Evolutionary conservation across 2,329 filamentous ascomycete species (phyloP).

Genomic region (Lojkania enalia): DNA sequence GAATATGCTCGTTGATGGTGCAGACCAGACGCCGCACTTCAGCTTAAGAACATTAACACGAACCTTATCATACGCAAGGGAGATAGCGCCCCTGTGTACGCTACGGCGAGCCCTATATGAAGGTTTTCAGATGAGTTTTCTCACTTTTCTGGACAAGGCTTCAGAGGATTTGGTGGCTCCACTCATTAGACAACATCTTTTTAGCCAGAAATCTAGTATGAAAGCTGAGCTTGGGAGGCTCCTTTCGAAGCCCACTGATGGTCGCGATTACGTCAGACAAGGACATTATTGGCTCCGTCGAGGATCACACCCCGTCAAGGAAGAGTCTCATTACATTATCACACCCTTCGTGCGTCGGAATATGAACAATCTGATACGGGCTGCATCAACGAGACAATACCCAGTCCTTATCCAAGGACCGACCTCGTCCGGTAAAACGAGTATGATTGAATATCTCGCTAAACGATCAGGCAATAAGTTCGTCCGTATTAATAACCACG

Average conservation of each 20-base stretch:
- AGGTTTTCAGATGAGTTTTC: slow-evolving; percentile 96
- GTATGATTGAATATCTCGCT: slow-evolving; percentile 99
- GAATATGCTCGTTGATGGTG: slow-evolving; percentile 88
- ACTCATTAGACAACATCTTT: slow-evolving; percentile 77
- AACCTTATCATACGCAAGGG: slow-evolving; percentile 82
- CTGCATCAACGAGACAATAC: slow-evolving; percentile 87
- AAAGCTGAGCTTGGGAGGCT: slow-evolving; percentile 76
- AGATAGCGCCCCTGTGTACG: slow-evolving; percentile 82
- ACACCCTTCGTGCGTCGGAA: slow-evolving; percentile 95
- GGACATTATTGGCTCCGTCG: slow-evolving; percentile 89
- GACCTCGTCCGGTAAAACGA: slow-evolving; percentile 96
- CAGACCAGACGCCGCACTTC: slow-evolving; percentile 95
- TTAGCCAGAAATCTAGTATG: slow-evolving; percentile 69
- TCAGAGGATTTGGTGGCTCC: slow-evolving; percentile 81
- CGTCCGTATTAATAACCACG: slow-evolving; percentile 98
- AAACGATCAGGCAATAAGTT: slow-evolving; percentile 96
- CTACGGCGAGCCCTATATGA: slow-evolving; percentile 86
- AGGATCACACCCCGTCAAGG: slow-evolving; percentile 67
- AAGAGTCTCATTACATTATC: slow-evolving; percentile 90
- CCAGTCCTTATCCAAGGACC: slow-evolving; percentile 95
- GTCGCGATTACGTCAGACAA: slow-evolving; percentile 78
- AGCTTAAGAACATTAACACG: slow-evolving; percentile 92
- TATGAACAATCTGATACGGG: slow-evolving; percentile 88
- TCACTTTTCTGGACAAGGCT: slow-evolving; percentile 81
- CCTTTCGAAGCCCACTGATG: slow-evolving; percentile 76